Percentiles rank a stretch among this genome's conserved stretches.
These are phyloP conservation scores for Pseudoscleropodium purum DNA, from an alignment of 225 moss, liverwort and hornwort genomes.

Conservation along the genomic window DNA sequence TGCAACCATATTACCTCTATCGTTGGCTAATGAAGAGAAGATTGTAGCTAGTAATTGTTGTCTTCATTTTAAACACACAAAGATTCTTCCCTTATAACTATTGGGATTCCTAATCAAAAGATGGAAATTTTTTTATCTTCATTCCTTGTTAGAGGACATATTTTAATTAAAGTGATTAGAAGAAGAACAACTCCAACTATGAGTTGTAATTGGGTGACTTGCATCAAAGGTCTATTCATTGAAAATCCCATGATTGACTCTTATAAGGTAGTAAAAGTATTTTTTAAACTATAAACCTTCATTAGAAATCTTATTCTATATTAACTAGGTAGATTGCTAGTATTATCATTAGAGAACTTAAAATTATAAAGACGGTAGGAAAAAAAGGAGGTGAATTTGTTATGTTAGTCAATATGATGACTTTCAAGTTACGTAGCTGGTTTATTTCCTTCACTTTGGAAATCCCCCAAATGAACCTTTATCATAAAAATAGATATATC, in stretches of 20 bases:
- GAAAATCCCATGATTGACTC: fast-evolving
- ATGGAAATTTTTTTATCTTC: not conserved
- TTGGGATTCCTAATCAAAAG: not conserved
- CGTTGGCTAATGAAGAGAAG: not conserved
- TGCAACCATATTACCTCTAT: not conserved
- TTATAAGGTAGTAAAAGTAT: fast-evolving
- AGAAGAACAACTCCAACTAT: not conserved
- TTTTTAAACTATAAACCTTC: not conserved
- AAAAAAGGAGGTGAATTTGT: not conserved
- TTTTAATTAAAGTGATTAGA: not conserved
- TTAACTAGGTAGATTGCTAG: fast-evolving
- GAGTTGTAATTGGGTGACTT: fast-evolving
- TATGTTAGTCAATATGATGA: fast-evolving
- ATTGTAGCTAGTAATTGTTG: not conserved
- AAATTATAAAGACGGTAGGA: not conserved
- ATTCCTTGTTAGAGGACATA: not conserved
- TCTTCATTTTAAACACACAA: not conserved
- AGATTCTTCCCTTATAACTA: not conserved
- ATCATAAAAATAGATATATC: not conserved
- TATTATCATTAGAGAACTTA: not conserved
- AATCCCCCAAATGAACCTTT: not conserved
- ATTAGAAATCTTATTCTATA: no score
- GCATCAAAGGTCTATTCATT: not conserved
- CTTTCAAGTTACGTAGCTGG: fast-evolving
- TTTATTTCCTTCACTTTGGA: not conserved